Base-by-base conservation (phyloP, 768 basidiomycete genomes). In the Termitomyces sp. region DNA sequence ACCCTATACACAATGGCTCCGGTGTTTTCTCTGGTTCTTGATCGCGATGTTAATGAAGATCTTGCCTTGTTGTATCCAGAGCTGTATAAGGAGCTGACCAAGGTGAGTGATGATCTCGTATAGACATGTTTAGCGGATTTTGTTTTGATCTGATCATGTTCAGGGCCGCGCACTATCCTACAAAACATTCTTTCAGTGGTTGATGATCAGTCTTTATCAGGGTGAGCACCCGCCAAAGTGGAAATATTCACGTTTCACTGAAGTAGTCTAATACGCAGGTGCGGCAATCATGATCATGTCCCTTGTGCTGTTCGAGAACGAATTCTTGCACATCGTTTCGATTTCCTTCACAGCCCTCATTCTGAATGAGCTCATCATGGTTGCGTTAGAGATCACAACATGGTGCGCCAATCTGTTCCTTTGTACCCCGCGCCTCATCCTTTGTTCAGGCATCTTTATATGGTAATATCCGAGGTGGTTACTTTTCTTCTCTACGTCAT, bases 271-370 rank as follows among this genome's bases (percentile, higher is more conserved):
- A 32, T 36, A 34, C 36, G 0, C 65, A 96, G 94, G 96, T 66
- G 93, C 93, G 45, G 94, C 94, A 4, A 99, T 99, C 75, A 99
- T 99, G 97, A 92, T 99, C 70, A 86, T 96, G 80, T 97, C 94
- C 0, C 86, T 99, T 25, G 84, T 96, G 8, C 83, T 99, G 1
- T 99, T 98, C 73, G 97, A 99, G 76, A 96, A 85, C 56, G 96
- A 99, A 69, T 98, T 98, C 74, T 74, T 98, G 66, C 97, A 98
- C 71, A 98, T 99, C 62, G 97, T 99, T 36, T 90, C 96, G 20
- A 99, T 98, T 66, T 98, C 97, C 0, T 99, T 97, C 72, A 97
- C 96, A 1, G 93, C 97, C 0, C 80, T 98, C 60, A 86, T 99
- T 65, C 79, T 98, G 34, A 99, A 99, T 71, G 97, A 98, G 71